Base-by-base conservation (phyloP, 768 basidiomycete genomes). In the Panellus pusillus region DNA sequence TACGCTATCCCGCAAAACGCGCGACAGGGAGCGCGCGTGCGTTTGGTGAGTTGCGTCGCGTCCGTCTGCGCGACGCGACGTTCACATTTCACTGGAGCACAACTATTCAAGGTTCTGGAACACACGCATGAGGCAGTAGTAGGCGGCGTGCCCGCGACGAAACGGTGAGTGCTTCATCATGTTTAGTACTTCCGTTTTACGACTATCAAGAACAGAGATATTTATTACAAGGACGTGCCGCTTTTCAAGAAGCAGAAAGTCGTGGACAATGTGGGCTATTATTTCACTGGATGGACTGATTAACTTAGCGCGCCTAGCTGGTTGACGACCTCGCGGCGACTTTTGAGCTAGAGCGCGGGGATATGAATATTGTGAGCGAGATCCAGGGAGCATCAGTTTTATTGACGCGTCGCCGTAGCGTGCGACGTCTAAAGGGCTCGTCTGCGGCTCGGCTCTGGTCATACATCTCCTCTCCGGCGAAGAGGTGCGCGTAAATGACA, bases 301-400 rank as follows among this genome's bases (percentile, higher is more conserved):
- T 24, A 6, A 24, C 24, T 24, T 20, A 6, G 6, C 13, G 38
- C 32, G 12, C 17, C 17, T 54, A 96, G 93, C 75, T 97, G 8
- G 83, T 96, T 24, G 94, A 97, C 62, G 91, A 96, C 62, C 71
- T 98, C 13, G 91, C 93, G 1, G 92, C 93, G 0, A 92, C 93
- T 0, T 81, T 95, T 32, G 73, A 78, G 9, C 66, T 93, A 8
- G 76, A 84, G 46, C 77, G 96, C 40, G 79, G 82, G 7, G 89
- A 91, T 61, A 74, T 98, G 49, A 86, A 89, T 63, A 83, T 98
- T 31, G 94, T 93, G 58, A 61, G 78, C 31, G 27, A 17, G 54
- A 4, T 19, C 32, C 18, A 14, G 24, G 19, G 4, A 18, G 36
- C 9, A 36, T 41, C 41, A 2, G 44, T 57, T 17, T 31, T 48